Conservation (phyloP, 106 monocot genomes). For the Acanthochlamys bracteata region DNA sequence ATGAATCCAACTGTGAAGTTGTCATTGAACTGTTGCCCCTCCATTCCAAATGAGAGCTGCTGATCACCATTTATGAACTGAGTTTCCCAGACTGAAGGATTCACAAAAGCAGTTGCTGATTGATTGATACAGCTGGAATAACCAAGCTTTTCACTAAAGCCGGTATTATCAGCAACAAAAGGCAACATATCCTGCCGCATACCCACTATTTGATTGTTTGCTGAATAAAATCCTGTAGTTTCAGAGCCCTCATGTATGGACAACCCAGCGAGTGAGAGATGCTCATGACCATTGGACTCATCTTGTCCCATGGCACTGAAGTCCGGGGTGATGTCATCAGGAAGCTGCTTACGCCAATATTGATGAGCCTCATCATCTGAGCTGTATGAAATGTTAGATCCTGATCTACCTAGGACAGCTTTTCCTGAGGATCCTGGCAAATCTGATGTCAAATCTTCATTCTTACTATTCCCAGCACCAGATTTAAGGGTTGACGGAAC, state of each 20-base stretch:
- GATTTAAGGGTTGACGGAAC: slow-evolving; percentile 57
- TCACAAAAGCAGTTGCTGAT: slow-evolving; percentile 16
- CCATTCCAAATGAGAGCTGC: slow-evolving; percentile 19
- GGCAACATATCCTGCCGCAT: slow-evolving; percentile 8
- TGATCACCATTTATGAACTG: slow-evolving; percentile 32
- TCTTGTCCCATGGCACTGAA: slow-evolving; percentile 39
- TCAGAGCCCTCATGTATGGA: slow-evolving; percentile 47
- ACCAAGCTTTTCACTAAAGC: slow-evolving; percentile 14
- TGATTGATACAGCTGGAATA: slow-evolving; percentile 17
- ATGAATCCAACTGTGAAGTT: slow-evolving; percentile 23
- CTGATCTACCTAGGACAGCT: slow-evolving; percentile 31
- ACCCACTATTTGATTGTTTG: slow-evolving; percentile 11
- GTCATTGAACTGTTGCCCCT: slow-evolving; percentile 21
- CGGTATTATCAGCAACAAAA: slow-evolving; percentile 14
- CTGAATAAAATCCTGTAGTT: slow-evolving; percentile 24
- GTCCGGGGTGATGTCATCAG: slow-evolving; percentile 93
- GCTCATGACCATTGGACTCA: slow-evolving; percentile 17
- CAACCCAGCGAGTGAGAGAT: slow-evolving; percentile 43
- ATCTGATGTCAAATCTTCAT: slow-evolving; percentile 11
- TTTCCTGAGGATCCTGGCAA: slow-evolving; percentile 27
- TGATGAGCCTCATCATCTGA: slow-evolving; percentile 70
- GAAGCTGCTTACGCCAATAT: slow-evolving; percentile 67
- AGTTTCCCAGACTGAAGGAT: slow-evolving; percentile 32
- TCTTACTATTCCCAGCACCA: slow-evolving; percentile 18
- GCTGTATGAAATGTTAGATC: slow-evolving; percentile 35